A percentile compares a stretch with the other conserved stretches of the same genome.
Evolutionary conservation across 345 rosid genomes (phyloP).

Genomic region (Erucastrum elatum): DNA sequence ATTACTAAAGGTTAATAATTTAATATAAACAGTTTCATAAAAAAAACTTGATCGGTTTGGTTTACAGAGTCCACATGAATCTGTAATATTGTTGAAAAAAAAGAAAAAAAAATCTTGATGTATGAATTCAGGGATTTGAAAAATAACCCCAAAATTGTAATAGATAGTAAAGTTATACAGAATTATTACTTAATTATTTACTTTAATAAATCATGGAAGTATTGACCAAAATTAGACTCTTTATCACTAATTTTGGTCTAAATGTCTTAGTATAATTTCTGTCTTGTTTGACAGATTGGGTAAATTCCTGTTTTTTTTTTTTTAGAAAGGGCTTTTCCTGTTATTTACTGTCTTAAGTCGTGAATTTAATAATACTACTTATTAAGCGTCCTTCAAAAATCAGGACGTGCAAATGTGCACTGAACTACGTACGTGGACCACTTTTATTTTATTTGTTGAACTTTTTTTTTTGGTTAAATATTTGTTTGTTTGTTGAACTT

Average conservation of each 20-base stretch:
- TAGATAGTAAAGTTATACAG: background rate
- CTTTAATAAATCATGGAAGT: background rate
- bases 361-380: background rate
- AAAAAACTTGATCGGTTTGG: background rate
- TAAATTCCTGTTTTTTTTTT: background rate
- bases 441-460: conserved; percentile 19
- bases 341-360: background rate
- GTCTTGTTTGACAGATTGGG: background rate
- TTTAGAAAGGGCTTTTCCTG: no score
- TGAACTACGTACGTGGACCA: conserved; percentile 33
- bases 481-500: background rate
- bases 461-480: background rate
- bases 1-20: background rate
- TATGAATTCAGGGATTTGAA: background rate
- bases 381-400: conserved; percentile 8
- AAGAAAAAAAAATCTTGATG: background rate
- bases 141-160: background rate
- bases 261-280: background rate
- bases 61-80: no score
- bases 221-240: no score
- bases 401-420: conserved; percentile 27
- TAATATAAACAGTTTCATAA: background rate
- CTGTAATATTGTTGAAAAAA: no score
- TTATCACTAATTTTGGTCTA: no score
- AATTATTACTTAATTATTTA: background rate